These are phyloP conservation scores for Chrysophaeum taylorii DNA, from an alignment of 352 stramenopile species.

Conservation along the genomic window DNA sequence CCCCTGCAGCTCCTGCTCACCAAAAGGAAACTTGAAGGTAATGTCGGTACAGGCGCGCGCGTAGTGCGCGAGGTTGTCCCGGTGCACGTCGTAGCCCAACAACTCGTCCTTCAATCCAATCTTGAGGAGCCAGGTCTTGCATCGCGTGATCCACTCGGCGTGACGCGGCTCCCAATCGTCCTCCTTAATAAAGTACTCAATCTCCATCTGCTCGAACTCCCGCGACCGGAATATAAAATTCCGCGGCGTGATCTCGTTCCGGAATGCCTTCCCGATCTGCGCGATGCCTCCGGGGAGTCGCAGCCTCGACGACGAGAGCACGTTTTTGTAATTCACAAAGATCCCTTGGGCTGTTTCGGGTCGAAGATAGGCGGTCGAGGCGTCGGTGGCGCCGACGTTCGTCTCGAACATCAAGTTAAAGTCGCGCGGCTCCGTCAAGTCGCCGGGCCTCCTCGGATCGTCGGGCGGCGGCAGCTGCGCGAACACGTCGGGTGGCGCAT, in stretches of 20 bases:
- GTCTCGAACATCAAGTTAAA: constrained; percentile 98
- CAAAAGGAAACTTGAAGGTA: constrained; percentile 92
- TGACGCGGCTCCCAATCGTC: constrained; percentile 51
- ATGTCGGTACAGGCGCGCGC: constrained; percentile 89
- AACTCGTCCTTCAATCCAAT: constrained; percentile 72
- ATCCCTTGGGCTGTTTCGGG: constrained; percentile 94
- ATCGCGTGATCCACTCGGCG: constrained; percentile 80
- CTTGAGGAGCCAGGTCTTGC: constrained; percentile 71
- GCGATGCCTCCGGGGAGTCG: constrained; percentile 89
- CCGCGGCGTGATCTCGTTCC: constrained; percentile 92
- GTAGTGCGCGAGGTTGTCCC: constrained; percentile 89
- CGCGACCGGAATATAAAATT: constrained; percentile 93
- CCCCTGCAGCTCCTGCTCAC: constrained; percentile 88
- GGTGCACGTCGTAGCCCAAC: constrained; percentile 79
- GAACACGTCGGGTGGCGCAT: constrained; percentile 51
- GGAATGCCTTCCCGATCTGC: constrained; percentile 94
- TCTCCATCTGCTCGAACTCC: constrained; percentile 96
- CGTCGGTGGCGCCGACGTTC: constrained; percentile 77
- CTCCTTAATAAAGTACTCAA: constrained; percentile 71
- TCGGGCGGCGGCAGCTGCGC: constrained; percentile 51
- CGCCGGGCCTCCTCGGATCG: constrained; percentile 38
- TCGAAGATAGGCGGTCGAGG: constrained; percentile 69
- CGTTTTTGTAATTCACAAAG: constrained; percentile 95
- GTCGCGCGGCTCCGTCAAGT: constrained; percentile 67
- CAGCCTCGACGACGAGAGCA: constrained; percentile 66